Conservation (phyloP, 768 basidiomycete species). For the Boletus edulis region DNA sequence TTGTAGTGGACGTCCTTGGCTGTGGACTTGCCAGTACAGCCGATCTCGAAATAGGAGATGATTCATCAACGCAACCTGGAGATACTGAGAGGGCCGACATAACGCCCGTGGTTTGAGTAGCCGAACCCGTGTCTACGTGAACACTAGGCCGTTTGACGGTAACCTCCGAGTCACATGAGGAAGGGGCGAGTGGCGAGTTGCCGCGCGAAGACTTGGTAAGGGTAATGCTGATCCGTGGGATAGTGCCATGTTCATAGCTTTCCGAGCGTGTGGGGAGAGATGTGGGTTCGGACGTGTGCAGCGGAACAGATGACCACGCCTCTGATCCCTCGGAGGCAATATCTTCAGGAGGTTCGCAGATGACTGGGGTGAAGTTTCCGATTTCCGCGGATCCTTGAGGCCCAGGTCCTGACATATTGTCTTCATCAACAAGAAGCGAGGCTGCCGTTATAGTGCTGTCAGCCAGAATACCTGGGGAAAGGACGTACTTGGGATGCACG, state of each 20-base stretch:
- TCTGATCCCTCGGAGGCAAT: constrained; percentile 19
- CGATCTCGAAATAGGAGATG: constrained; percentile 21
- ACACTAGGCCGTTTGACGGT: constrained; percentile 28
- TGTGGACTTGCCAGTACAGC: constrained; percentile 21
- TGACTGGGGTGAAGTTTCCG: constrained; percentile 24
- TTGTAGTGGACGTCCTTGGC: constrained; percentile 24
- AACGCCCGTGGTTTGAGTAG: constrained; percentile 19
- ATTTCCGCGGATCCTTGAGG: constrained; percentile 23
- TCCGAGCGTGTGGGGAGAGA: constrained; percentile 11
- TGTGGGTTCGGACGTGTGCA: constrained; percentile 11
- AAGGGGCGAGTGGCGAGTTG: constrained; percentile 24
- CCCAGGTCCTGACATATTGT: constrained; percentile 6
- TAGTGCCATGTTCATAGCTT: constrained; percentile 15
- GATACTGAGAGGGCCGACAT: constrained; percentile 9
- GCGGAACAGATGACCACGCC: constrained; percentile 13
- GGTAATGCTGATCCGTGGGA: constrained; percentile 32
- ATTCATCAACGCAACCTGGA: constrained; percentile 20
- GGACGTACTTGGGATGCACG: constrained; percentile 16
- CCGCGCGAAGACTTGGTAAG: constrained; percentile 30
- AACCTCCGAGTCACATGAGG: constrained; percentile 27
- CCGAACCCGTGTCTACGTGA: constrained; percentile 27
- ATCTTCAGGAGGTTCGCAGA: constrained; percentile 32
- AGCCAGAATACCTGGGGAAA: constrained; percentile 14
- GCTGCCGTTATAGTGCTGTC: constrained; percentile 13
- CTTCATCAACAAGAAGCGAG: constrained; percentile 14